Evolutionary conservation across 2,329 filamentous ascomycete species (phyloP).

Genomic region (Blastomyces parvus): DNA sequence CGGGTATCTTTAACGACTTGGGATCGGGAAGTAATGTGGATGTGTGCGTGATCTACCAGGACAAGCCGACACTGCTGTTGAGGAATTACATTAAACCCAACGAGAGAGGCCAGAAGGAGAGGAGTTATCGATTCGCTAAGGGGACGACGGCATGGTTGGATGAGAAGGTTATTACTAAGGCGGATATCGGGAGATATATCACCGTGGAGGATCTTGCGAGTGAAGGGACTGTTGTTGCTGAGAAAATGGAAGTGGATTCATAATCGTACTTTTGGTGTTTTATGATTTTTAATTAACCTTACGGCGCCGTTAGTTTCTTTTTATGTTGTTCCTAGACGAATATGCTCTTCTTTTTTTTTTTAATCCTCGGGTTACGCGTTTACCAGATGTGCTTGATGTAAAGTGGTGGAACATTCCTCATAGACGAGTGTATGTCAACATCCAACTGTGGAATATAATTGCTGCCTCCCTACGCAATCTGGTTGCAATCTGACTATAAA

Average conservation of each 20-base stretch:
- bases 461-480: not conserved
- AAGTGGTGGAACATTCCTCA: not conserved
- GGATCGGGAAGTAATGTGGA: slow-evolving; percentile 97
- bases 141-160: slow-evolving; percentile 95
- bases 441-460: not conserved
- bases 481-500: not conserved
- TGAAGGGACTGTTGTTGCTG: slow-evolving; percentile 49
- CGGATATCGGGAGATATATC: slow-evolving; percentile 89
- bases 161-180: slow-evolving; percentile 90
- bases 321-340: not conserved
- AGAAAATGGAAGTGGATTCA: slow-evolving; percentile 57
- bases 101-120: slow-evolving; percentile 78
- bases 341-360: slow-evolving; percentile 8
- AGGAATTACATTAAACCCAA: slow-evolving; percentile 92
- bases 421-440: not conserved
- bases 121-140: slow-evolving; percentile 81
- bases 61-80: slow-evolving; percentile 81
- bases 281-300: slow-evolving; percentile 3
- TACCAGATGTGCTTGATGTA: not conserved
- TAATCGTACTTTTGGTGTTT: slow-evolving; percentile 14
- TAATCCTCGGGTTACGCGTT: not conserved
- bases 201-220: slow-evolving; percentile 76
- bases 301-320: not conserved
- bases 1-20: slow-evolving; percentile 98
- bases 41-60: slow-evolving; percentile 85